Conservation (phyloP, 805 yeast species). For the Hermanozyma aechmeae region DNA sequence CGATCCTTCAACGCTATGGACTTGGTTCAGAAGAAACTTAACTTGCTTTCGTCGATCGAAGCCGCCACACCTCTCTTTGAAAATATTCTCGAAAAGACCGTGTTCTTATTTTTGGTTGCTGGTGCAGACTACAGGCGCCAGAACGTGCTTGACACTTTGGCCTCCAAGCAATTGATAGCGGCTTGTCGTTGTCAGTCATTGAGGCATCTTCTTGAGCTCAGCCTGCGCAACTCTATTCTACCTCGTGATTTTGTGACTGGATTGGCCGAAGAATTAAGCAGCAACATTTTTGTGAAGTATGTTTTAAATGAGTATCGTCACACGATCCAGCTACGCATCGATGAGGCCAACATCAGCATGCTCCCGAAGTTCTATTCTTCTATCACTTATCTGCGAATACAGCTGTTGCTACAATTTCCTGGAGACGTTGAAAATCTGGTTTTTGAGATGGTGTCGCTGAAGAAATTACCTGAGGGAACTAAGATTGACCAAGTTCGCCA, state of each 20-base stretch:
- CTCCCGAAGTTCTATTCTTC: constrained; percentile 21
- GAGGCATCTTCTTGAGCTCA: too few species aligned
- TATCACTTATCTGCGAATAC: constrained; percentile 13
- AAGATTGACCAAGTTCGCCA: constrained; percentile 24
- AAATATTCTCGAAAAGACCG: constrained; percentile 16
- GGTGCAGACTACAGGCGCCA: constrained; percentile 28
- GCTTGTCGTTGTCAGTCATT: too few species aligned
- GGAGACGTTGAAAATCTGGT: constrained; percentile 18
- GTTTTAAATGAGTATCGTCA: too few species aligned
- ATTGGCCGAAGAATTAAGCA: too few species aligned
- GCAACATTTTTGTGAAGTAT: too few species aligned
- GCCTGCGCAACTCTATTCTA: too few species aligned
- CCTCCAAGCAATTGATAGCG: too few species aligned
- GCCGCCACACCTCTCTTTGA: constrained; percentile 1
- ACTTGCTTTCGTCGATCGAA: constrained; percentile 5
- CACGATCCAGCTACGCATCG: too few species aligned
- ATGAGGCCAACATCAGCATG: constrained; percentile 23
- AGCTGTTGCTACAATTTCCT: constrained; percentile 12
- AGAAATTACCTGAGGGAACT: constrained; percentile 20
- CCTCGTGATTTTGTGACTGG: too few species aligned
- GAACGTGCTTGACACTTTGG: too few species aligned
- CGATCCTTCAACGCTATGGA: constrained; percentile 13
- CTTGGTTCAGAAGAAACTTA: constrained; percentile 23
- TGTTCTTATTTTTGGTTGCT: constrained; percentile 21
- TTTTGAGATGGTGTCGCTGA: constrained; percentile 23